phyloP scores from a whole-genome alignment of 176 grass and related monocot genomes.

The Guadua angustifolia region DNA sequence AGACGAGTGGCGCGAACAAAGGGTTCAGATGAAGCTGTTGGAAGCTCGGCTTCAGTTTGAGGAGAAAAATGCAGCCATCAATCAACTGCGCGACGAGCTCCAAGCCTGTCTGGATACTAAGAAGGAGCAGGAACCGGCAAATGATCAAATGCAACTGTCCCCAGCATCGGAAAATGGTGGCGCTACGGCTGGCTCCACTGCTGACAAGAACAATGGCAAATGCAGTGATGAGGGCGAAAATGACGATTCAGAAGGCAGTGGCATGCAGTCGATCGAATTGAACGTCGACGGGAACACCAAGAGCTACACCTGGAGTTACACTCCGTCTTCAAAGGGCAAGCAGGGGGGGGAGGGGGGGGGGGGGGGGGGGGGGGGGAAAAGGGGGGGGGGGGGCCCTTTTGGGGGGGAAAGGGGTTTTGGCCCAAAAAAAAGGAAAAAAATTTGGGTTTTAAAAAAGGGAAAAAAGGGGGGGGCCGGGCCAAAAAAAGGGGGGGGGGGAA shows the following conservation, averaged over 20 bases:
- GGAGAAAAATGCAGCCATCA: conserved; percentile 80
- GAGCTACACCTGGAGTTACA: conserved; percentile 57
- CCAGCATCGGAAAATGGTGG: conserved; percentile 23
- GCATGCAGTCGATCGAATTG: conserved; percentile 77
- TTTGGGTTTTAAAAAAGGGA: no score
- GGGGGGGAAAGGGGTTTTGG: no score
- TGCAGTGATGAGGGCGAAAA: conserved; percentile 21
- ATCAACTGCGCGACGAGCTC: conserved; percentile 68
- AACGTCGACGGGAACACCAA: conserved; percentile 67
- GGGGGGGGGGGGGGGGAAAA: no score
- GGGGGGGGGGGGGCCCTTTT: no score
- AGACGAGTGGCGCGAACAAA: conserved; percentile 80
- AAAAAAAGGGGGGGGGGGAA: no score
- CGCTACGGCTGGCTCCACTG: background rate
- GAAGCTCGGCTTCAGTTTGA: conserved; percentile 86
- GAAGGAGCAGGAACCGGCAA: conserved; percentile 36
- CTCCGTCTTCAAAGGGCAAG: conserved; percentile 21
- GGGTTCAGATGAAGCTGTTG: conserved; percentile 90
- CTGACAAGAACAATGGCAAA: background rate
- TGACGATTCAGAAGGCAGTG: conserved; percentile 53
- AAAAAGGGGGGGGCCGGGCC: no score
- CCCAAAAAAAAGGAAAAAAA: no score
- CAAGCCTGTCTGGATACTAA: conserved; percentile 52
- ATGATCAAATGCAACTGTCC: background rate
- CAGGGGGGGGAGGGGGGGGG: no score